Base-by-base conservation (phyloP, 257 asterid species). In the Solanum gracilifrons region DNA sequence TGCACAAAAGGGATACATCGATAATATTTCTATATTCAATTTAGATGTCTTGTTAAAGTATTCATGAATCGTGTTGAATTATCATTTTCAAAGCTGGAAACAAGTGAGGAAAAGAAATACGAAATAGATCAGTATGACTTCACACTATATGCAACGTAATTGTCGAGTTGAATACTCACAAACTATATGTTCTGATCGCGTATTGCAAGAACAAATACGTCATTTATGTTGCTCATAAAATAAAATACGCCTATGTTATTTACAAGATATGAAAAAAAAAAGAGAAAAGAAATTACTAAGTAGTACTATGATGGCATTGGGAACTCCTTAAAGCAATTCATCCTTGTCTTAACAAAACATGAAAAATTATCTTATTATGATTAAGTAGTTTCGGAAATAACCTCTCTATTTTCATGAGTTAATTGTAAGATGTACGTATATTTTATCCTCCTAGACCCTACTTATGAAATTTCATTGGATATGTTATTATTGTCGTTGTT, bases 381-480 rank as follows among this genome's bases (percentile, higher is more conserved):
- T 72, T 72, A 33, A 4, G 7, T 71, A 31, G 0, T 31, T 31
- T 71, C 10, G 0, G 1, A 71, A 51, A 51, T 51, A 51, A 51
- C n/a, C 10, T 55, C 0, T 55, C 64, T 55, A 18, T 4, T 1
- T 55, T 0, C 7, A 51, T 1, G 4, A 51, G 62, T 51, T 18
- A 51, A 51, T 18, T 18, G 10, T 51, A 51, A 18, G 4, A 51
- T 51, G 0, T 0, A 0, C 4, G 1, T 51, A 51, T 0, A 55
- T 55, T 55, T n/a, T 55, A 2, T 55, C n/a, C n/a, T 55, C 10
- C 4, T 6, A 55, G 0, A 18, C 62, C 62, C 62, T 55, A 55
- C 0, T 55, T 55, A 55, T 55, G 9, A 0, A 0, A 55, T 55
- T 20, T 55, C 62, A 55, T 55, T 0, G 0, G 7, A 0, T 46